A percentile compares a stretch with the other conserved stretches of the same genome.
phyloP scores from a whole-genome alignment of 257 asterid genomes.

The Solanum chiquidenum region DNA sequence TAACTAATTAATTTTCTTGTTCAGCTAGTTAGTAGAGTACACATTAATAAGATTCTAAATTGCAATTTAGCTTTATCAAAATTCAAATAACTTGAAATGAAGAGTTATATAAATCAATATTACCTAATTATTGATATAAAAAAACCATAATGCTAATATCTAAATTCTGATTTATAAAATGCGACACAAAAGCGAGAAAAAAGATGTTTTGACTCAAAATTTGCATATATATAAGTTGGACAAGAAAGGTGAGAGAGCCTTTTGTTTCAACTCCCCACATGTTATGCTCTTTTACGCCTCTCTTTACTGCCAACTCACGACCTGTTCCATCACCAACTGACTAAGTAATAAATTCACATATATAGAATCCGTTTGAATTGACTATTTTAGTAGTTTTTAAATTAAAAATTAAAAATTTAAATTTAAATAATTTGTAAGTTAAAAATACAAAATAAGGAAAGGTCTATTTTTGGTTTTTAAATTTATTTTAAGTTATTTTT shows the following conservation, averaged over 20 bases:
- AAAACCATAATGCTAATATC: neutral
- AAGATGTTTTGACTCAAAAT: neutral
- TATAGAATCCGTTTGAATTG: no score
- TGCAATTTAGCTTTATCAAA: neutral
- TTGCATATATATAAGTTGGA: neutral
- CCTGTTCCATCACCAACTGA: neutral
- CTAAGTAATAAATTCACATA: neutral
- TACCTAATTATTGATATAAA: neutral
- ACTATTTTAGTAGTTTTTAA: no score
- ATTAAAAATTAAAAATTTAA: no score
- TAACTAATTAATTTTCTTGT: neutral
- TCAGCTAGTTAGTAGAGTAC: neutral
- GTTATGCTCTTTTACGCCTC: neutral
- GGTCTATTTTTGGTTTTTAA: accelerated
- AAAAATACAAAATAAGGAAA: no score
- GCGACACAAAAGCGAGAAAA: neutral
- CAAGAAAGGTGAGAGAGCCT: neutral
- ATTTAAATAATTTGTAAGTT: no score
- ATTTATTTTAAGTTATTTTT: no score
- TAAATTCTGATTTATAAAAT: neutral
- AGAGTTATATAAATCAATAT: neutral
- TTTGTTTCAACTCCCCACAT: neutral
- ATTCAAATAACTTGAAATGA: neutral
- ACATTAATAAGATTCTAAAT: neutral
- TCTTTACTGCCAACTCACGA: neutral